A percentile compares a stretch with the other conserved stretches of the same genome.
phyloP scores from a whole-genome alignment of 2,329 filamentous ascomycete genomes.

The Fusarium tjaetaba region DNA sequence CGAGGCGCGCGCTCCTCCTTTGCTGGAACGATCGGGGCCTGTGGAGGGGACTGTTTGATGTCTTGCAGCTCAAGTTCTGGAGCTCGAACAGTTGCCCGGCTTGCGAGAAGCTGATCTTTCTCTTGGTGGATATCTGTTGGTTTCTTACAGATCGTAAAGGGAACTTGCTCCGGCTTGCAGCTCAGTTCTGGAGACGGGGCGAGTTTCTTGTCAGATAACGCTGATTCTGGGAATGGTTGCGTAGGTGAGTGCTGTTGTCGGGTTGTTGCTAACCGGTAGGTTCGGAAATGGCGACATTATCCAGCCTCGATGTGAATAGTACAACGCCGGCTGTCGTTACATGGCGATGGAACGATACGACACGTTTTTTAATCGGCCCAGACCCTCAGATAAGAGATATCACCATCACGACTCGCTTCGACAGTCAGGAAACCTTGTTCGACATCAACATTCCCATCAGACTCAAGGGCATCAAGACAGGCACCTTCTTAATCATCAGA shows the following conservation, averaged over 20 bases:
- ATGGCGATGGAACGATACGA: background rate
- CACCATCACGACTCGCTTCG: constrained; percentile 15
- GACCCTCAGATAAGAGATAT: constrained; percentile 15
- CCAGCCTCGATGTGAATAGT: background rate
- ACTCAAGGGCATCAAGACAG: constrained; percentile 12
- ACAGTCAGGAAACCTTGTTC: constrained; percentile 1
- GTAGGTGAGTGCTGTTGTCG: background rate
- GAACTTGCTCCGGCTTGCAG: constrained; percentile 2
- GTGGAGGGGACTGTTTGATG: background rate
- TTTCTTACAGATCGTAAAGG: background rate
- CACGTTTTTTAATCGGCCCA: background rate
- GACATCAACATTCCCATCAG: constrained; percentile 14
- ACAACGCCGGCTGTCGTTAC: background rate
- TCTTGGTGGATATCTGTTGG: background rate
- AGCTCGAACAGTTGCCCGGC: background rate
- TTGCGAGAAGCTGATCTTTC: background rate
- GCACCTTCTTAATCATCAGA: background rate
- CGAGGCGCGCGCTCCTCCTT: background rate
- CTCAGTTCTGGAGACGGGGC: constrained; percentile 4
- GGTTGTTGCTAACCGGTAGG: background rate
- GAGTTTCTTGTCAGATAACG: background rate
- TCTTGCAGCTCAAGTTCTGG: background rate
- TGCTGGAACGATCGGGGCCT: background rate
- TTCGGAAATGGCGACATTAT: background rate
- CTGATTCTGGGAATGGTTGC: background rate